phyloP scores from a whole-genome alignment of 257 asterid genomes.

The Knoxia roxburghii region DNA sequence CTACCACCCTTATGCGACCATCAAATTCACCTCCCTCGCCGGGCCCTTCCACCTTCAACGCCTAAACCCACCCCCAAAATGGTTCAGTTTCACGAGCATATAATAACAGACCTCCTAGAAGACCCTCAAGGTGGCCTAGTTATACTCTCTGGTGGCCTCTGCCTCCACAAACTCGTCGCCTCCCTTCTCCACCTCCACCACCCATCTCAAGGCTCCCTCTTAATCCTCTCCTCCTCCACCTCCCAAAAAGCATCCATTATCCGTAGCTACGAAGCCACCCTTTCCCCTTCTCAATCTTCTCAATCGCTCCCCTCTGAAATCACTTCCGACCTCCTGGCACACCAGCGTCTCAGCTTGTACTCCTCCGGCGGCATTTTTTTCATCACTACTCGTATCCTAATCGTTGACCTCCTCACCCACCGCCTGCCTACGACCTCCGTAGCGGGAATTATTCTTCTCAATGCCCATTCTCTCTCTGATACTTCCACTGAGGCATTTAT shows the following conservation, averaged over 20 bases:
- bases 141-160: constrained; percentile 78
- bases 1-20: constrained; percentile 8
- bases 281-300: constrained; percentile 15
- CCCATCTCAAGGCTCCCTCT: constrained; percentile 66
- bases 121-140: constrained; percentile 80
- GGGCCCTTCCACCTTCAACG: too few species aligned
- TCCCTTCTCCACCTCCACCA: constrained; percentile 79
- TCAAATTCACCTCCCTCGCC: background rate
- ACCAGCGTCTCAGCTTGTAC: constrained; percentile 67
- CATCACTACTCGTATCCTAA: constrained; percentile 78
- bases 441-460: constrained; percentile 70
- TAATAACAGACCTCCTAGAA: constrained; percentile 72
- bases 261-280: constrained; percentile 17
- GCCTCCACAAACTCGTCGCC: constrained; percentile 66
- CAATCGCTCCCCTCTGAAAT: constrained; percentile 41
- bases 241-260: constrained; percentile 52
- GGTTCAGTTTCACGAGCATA: constrained; percentile 83
- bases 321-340: constrained; percentile 67
- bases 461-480: constrained; percentile 79
- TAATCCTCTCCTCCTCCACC: constrained; percentile 72
- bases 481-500: constrained; percentile 93
- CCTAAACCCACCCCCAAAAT: constrained; percentile 19
- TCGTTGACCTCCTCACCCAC: constrained; percentile 79
- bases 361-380: constrained; percentile 66
- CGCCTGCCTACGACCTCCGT: constrained; percentile 63